Evolutionary conservation across 495 filamentous ascomycete species (phyloP), one percentile per base, ranked within the genome.

Genomic region (Penicillium chermesinum): DNA sequence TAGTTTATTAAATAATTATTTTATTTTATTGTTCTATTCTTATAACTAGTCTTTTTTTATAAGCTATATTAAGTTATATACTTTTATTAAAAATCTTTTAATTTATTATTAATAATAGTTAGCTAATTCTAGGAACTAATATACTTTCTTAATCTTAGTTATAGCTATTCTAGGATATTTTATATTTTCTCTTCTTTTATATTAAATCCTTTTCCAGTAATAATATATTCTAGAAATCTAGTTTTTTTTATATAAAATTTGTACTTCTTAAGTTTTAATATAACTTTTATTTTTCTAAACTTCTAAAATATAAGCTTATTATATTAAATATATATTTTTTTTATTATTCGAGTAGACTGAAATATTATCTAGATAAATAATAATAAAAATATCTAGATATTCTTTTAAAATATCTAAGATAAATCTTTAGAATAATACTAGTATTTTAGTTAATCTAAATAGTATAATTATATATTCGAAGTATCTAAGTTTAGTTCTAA

Each of bases 391-490:
- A 18, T 55, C 34, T 3, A 58, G 21, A 41, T 45, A 55, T 30
- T 55, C 44, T 12, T 7, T 14, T 6, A 46, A 14, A 15, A 53
- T 25, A 16, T 40, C 16, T 35, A 47, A 13, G 10, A 39, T 39
- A 39, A 39, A 39, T 39, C 16, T 17, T 54, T 55, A 22, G 25
- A 56, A 58, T 40, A 36, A 38, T 49, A 19, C 38, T 7, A 37
- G 43, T 48, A 37, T 35, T 16, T 60, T 55, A 27, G 36, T 59
- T 15, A 59, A 30, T 16, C 52, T 19, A 20, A 57, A 57, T n/a
- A 30, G 41, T 37, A 57, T 55, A 18, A 63, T 38, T 19, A 41
- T 14, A 20, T 51, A 59, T 41, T 62, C 20, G 19, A 35, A 59
- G 20, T 54, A 21, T 38, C 48, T 17, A 14, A 35, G 56, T 19